Evolutionary conservation across 2,329 filamentous ascomycete species (phyloP).

Genomic region (Zarea fungicola): DNA sequence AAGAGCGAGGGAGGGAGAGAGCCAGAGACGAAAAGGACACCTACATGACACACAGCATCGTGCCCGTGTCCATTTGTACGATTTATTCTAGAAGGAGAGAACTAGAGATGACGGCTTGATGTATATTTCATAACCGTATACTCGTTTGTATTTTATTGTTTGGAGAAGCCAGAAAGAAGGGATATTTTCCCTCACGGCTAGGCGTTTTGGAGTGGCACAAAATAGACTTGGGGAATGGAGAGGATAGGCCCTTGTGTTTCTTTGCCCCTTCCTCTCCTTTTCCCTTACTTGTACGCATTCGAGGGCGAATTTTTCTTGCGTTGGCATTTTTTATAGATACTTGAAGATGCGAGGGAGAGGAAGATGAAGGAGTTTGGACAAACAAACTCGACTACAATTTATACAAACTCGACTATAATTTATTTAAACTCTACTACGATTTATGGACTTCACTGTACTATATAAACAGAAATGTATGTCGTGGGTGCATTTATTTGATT

Average conservation of each 20-base stretch:
- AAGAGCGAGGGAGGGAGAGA: not conserved
- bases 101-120: not conserved
- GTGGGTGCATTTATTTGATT: too few relatives aligned
- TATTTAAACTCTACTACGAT: not conserved
- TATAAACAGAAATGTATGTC: too few relatives aligned
- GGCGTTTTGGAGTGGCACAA: slow-evolving; percentile 10
- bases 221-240: slow-evolving; percentile 11
- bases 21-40: not conserved
- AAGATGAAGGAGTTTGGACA: not conserved
- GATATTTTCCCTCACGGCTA: not conserved
- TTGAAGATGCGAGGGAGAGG: not conserved
- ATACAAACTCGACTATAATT: not conserved
- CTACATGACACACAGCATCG: slow-evolving; percentile 3
- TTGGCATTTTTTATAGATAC: not conserved
- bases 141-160: not conserved
- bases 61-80: slow-evolving; percentile 3
- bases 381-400: slow-evolving; percentile 1
- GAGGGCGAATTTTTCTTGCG: slow-evolving; percentile 7
- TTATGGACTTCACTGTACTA: too few relatives aligned
- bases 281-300: too few relatives aligned
- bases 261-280: too few relatives aligned
- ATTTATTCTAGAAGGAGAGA: not conserved
- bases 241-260: too few relatives aligned
- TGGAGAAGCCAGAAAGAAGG: not conserved
- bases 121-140: slow-evolving; percentile 3